Percentiles rank a stretch among this genome's conserved stretches.
phyloP scores from a whole-genome alignment of 2,329 filamentous ascomycete genomes.

The Cryphonectria radicalis region DNA sequence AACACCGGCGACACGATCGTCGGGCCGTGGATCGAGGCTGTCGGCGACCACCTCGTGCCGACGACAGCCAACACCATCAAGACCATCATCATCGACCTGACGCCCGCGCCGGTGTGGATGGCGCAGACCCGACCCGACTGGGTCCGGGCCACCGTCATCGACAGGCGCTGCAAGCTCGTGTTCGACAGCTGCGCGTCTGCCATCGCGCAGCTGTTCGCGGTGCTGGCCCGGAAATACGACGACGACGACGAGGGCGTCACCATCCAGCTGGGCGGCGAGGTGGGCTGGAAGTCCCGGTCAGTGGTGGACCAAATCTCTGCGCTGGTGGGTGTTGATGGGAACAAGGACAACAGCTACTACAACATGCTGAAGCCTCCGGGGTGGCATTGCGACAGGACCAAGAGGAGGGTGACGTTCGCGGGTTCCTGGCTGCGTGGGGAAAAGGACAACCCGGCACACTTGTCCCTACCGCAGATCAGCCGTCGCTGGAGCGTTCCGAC shows the following conservation, averaged over 20 bases:
- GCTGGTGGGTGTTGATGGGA: neutral
- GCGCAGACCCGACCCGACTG: neutral
- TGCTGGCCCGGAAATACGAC: neutral
- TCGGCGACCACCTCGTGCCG: neutral
- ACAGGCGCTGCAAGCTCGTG: neutral
- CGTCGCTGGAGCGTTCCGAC: neutral
- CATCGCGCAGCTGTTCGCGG: neutral
- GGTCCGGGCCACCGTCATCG: conserved; percentile 6
- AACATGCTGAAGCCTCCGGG: neutral
- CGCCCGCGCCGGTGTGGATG: conserved; percentile 13
- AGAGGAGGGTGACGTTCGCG: neutral
- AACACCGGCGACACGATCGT: neutral
- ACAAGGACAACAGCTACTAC: neutral
- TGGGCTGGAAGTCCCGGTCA: neutral
- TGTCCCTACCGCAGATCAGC: conserved; percentile 1
- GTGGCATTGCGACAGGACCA: neutral
- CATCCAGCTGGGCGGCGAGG: conserved; percentile 6
- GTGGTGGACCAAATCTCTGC: neutral
- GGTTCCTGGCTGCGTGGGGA: conserved; percentile 6
- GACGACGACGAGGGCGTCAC: neutral
- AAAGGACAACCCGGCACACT: neutral
- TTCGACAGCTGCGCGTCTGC: neutral
- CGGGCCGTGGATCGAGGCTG: neutral
- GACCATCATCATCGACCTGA: conserved; percentile 11
- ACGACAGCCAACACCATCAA: neutral